These are phyloP conservation scores for Colletotrichum incanum DNA, from an alignment of 2,329 filamentous ascomycete species.

Conservation along the genomic window DNA sequence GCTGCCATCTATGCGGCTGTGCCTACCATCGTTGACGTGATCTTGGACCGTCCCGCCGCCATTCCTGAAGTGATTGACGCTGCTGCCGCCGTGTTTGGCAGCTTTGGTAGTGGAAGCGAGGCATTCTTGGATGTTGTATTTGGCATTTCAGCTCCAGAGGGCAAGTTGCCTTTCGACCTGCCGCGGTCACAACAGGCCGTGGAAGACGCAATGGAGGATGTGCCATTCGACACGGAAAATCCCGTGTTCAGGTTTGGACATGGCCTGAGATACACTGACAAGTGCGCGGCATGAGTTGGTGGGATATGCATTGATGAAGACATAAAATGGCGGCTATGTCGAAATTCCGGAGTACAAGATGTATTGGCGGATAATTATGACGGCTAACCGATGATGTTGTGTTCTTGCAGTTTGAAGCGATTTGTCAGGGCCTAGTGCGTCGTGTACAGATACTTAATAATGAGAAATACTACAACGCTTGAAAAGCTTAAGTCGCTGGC, in stretches of 20 bases:
- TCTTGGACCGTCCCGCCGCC: slow-evolving; percentile 58
- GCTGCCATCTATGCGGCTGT: slow-evolving; percentile 55
- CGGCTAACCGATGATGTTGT: not conserved
- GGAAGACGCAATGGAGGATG: slow-evolving; percentile 49
- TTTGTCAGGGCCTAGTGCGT: not conserved
- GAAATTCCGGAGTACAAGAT: too few relatives aligned
- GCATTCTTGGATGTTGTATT: slow-evolving; percentile 63
- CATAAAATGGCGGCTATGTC: not conserved
- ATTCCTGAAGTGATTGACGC: slow-evolving; percentile 58
- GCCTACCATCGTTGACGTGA: slow-evolving; percentile 61
- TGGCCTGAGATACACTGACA: slow-evolving; percentile 42
- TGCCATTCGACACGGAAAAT: slow-evolving; percentile 49
- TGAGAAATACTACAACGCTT: too few relatives aligned
- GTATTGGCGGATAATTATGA: not conserved
- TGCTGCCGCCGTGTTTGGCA: slow-evolving; percentile 57
- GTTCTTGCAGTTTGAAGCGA: not conserved
- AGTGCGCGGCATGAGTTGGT: slow-evolving; percentile 4
- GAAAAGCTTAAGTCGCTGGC: not conserved
- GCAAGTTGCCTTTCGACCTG: slow-evolving; percentile 63
- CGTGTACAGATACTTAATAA: not conserved
- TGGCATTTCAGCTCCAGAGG: slow-evolving; percentile 54
- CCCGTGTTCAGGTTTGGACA: slow-evolving; percentile 52
- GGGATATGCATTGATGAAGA: not conserved
- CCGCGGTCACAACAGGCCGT: slow-evolving; percentile 62
- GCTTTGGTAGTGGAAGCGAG: slow-evolving; percentile 57